Evolutionary conservation across 2,329 filamentous ascomycete genomes (phyloP).

Genomic region (Sphaerostilbella broomeana): DNA sequence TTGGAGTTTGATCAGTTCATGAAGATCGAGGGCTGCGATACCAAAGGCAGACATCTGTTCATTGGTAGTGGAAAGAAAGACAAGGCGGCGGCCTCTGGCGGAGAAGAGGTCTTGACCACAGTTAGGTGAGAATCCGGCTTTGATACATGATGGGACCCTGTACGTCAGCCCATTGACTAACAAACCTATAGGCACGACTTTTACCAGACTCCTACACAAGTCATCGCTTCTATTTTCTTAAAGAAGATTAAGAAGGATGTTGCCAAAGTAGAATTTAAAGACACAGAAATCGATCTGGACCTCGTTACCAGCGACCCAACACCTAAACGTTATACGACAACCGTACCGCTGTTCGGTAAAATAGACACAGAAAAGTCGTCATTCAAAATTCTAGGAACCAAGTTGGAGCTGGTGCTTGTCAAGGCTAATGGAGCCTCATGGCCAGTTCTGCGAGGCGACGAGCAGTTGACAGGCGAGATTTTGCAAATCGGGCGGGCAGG

Average conservation of each 20-base stretch:
- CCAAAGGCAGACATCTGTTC: conserved; percentile 76
- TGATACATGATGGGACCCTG: background rate
- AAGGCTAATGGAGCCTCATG: conserved; percentile 72
- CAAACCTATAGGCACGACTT: conserved; percentile 59
- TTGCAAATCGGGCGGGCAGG: conserved; percentile 80
- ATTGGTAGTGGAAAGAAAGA: conserved; percentile 68
- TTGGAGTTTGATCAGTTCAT: conserved; percentile 97
- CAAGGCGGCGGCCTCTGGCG: conserved; percentile 34
- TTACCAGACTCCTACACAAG: conserved; percentile 80
- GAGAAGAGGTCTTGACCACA: conserved; percentile 70
- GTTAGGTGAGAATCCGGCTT: conserved; percentile 54
- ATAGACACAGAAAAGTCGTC: conserved; percentile 71
- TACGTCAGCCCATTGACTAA: background rate
- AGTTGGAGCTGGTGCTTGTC: conserved; percentile 71
- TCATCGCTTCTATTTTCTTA: conserved; percentile 88
- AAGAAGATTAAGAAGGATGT: conserved; percentile 90
- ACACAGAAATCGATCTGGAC: conserved; percentile 63
- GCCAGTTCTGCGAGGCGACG: conserved; percentile 78
- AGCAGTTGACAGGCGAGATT: conserved; percentile 64
- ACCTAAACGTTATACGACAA: conserved; percentile 69
- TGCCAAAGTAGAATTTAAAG: conserved; percentile 64
- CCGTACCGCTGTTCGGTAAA: conserved; percentile 66
- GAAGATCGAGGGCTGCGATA: conserved; percentile 87
- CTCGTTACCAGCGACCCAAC: conserved; percentile 74
- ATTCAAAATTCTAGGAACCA: conserved; percentile 80